Conservation (phyloP, 768 basidiomycete genomes). For the Tubosaeta sp. region DNA sequence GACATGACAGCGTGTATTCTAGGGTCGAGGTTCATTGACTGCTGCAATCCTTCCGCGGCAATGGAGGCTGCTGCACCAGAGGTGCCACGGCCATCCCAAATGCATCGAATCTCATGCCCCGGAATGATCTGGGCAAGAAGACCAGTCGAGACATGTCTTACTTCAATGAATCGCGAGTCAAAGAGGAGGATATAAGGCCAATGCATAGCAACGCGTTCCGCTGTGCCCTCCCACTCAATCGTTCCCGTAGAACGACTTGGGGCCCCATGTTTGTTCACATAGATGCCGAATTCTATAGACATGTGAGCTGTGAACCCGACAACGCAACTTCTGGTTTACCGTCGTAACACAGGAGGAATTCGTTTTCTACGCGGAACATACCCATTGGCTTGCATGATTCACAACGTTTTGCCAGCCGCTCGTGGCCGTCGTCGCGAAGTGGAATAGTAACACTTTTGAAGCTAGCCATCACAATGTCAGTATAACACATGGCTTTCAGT, state of each 20-base stretch:
- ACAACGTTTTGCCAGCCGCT: conserved; percentile 72
- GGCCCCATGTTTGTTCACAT: conserved; percentile 89
- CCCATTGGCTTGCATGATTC: conserved; percentile 80
- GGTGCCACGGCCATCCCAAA: conserved; percentile 80
- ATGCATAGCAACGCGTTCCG: conserved; percentile 85
- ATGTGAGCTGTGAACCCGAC: conserved; percentile 3
- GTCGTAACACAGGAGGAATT: conserved; percentile 87
- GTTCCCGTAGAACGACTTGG: conserved; percentile 65
- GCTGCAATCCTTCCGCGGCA: conserved; percentile 31
- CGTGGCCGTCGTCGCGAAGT: conserved; percentile 67
- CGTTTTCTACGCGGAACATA: conserved; percentile 87
- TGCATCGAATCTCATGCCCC: conserved; percentile 76
- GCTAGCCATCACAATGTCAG: conserved; percentile 33
- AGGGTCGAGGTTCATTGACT: conserved; percentile 64
- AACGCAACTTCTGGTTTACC: conserved; percentile 42
- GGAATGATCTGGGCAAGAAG: conserved; percentile 78
- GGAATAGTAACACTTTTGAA: conserved; percentile 90
- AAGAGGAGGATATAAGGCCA: conserved; percentile 86
- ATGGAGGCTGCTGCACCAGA: conserved; percentile 23
- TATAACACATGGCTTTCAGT: background rate
- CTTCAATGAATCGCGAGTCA: conserved; percentile 86
- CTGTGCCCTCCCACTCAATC: conserved; percentile 94
- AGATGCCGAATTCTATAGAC: conserved; percentile 78
- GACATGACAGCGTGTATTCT: conserved; percentile 88
- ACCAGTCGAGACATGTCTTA: conserved; percentile 79